Evolutionary conservation across 2,329 filamentous ascomycete genomes (phyloP).

Genomic region (Alternaria panax): DNA sequence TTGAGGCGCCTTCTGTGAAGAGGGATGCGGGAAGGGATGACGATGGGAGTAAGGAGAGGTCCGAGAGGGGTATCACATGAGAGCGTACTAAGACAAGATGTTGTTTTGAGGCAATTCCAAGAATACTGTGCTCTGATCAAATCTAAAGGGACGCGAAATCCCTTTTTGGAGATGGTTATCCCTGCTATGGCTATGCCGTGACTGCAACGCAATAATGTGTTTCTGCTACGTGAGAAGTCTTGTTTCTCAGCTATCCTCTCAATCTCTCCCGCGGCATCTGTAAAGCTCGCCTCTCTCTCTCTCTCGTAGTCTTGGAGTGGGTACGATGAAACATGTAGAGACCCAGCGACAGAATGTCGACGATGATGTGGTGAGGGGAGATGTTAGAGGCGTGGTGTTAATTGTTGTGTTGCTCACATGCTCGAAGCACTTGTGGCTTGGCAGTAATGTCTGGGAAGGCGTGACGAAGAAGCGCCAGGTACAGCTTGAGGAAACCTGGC

Average conservation of each 20-base stretch:
- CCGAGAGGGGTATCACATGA: not conserved
- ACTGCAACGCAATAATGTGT: not conserved
- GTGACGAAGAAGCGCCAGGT: not conserved
- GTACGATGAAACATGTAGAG: not conserved
- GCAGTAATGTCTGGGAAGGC: not conserved
- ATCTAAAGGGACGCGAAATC: not conserved
- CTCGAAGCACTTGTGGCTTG: not conserved
- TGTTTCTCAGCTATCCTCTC: not conserved
- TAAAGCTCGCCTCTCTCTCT: not conserved
- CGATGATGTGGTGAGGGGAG: not conserved
- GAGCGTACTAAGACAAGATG: not conserved
- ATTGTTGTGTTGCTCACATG: too few species aligned
- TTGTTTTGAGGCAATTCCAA: not conserved
- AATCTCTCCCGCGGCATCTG: not conserved
- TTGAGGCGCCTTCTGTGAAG: slow-evolving; percentile 35
- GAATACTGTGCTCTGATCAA: not conserved
- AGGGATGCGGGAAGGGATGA: slow-evolving; percentile 6
- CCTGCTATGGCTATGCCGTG: not conserved
- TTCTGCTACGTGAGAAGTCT: not conserved
- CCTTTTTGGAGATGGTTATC: not conserved
- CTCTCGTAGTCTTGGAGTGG: not conserved
- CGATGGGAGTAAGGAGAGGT: not conserved
- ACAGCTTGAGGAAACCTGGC: not conserved
- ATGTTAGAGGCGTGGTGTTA: not conserved
- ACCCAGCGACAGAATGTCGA: not conserved